Percentiles rank a stretch among this genome's conserved stretches.
These are phyloP conservation scores for Pelargonium myrrhifolium DNA, from an alignment of 441 rosid species.

Conservation along the genomic window DNA sequence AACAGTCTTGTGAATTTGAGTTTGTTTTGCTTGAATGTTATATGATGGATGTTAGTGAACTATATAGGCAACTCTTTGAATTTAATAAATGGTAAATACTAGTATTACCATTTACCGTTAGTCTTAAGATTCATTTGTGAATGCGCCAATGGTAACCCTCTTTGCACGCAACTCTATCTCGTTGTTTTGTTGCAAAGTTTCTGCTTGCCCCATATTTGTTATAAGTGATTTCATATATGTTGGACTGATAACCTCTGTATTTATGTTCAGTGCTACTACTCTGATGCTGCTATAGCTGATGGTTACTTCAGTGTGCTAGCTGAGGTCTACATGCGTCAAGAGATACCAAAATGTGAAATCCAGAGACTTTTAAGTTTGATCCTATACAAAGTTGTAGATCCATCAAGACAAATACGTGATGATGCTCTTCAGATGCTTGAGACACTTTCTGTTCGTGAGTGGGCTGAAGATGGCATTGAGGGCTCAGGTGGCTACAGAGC, in stretches of 20 bases:
- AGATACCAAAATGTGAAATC: slow-evolving; percentile 94
- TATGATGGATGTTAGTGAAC: neutral
- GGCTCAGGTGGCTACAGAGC: slow-evolving; percentile 92
- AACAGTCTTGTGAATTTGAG: neutral
- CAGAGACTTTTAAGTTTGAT: slow-evolving; percentile 95
- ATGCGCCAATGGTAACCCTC: too few species aligned
- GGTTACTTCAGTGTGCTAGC: slow-evolving; percentile 98
- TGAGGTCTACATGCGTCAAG: slow-evolving; percentile 99
- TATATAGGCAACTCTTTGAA: neutral
- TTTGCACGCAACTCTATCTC: too few species aligned
- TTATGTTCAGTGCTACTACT: slow-evolving; percentile 79
- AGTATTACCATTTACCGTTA: too few species aligned
- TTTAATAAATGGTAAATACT: too few species aligned
- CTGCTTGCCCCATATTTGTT: neutral
- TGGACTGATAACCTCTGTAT: slow-evolving; percentile 8
- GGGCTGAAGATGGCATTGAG: slow-evolving; percentile 95
- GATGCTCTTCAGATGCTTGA: slow-evolving; percentile 99
- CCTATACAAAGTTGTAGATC: slow-evolving; percentile 97
- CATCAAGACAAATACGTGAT: slow-evolving; percentile 95
- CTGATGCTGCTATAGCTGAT: slow-evolving; percentile 93
- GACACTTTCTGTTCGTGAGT: slow-evolving; percentile 93
- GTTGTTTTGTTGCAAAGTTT: too few species aligned
- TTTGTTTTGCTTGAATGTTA: neutral
- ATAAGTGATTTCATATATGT: neutral
- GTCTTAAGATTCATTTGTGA: too few species aligned